A percentile compares a stretch with the other conserved stretches of the same genome.
Conservation (phyloP, 139 green algal species). For the Chara braunii region DNA sequence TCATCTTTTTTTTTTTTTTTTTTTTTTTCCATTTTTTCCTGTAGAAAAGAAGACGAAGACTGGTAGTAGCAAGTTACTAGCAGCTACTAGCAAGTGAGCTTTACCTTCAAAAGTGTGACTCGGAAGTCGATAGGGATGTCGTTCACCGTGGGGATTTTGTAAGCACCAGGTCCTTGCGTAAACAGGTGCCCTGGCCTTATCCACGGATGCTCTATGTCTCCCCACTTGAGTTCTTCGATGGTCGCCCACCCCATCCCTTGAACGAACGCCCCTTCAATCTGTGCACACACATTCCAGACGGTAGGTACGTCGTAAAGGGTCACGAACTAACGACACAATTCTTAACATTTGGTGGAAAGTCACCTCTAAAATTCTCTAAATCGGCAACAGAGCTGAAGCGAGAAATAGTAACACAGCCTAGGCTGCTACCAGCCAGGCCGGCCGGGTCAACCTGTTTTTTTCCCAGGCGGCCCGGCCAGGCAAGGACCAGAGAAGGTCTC, state of each 20-base stretch:
- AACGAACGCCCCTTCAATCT: slow-evolving; percentile 89
- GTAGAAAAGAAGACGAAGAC: neutral
- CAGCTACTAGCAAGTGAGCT: neutral
- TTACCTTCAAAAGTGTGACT: slow-evolving; percentile 36
- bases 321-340: too few species aligned
- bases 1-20: slow-evolving; percentile 12
- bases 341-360: too few species aligned
- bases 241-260: slow-evolving; percentile 90
- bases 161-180: slow-evolving; percentile 71
- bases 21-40: slow-evolving; percentile 3
- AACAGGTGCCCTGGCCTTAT: slow-evolving; percentile 69
- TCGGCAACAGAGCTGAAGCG: too few species aligned
- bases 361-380: too few species aligned
- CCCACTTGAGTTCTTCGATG: slow-evolving; percentile 93
- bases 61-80: neutral
- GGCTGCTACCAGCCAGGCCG: too few species aligned
- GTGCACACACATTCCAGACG: slow-evolving; percentile 3
- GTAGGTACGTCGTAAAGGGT: too few species aligned
- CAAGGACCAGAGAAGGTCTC: too few species aligned
- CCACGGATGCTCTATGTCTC: slow-evolving; percentile 62
- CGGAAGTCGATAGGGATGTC: slow-evolving; percentile 92
- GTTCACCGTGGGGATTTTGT: slow-evolving; percentile 93
- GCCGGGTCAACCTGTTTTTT: too few species aligned
- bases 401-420: too few species aligned
- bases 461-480: too few species aligned